A percentile compares a stretch with the other conserved stretches of the same genome.
Evolutionary conservation across 2,329 filamentous ascomycete genomes (phyloP).

Genomic region (Metarhizium brunneum): DNA sequence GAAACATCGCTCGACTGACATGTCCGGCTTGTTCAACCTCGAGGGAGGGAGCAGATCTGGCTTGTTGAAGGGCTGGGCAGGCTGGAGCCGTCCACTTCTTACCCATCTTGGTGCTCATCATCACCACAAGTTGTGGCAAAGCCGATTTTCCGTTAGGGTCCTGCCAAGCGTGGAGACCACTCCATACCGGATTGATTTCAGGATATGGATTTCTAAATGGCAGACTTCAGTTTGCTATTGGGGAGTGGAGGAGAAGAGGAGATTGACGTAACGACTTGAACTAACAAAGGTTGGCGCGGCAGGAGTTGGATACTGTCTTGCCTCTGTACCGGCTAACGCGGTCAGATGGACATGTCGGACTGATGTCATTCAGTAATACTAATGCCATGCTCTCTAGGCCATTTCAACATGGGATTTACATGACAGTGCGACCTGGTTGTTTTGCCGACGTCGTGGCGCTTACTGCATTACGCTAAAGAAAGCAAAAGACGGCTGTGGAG

Average conservation of each 20-base stretch:
- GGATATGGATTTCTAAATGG: not conserved
- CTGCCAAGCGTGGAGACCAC: not conserved
- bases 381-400: too few relatives aligned
- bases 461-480: not conserved
- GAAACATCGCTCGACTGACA: too few relatives aligned
- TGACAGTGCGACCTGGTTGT: too few relatives aligned
- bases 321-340: not conserved
- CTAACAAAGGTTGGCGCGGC: too few relatives aligned
- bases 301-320: not conserved
- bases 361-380: not conserved
- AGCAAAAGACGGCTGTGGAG: not conserved
- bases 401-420: too few relatives aligned
- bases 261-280: not conserved
- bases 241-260: too few relatives aligned
- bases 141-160: not conserved
- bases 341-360: not conserved
- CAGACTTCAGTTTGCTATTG: too few relatives aligned
- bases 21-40: too few relatives aligned
- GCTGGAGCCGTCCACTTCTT: too few relatives aligned
- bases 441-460: not conserved
- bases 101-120: not conserved
- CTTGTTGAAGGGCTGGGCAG: too few relatives aligned
- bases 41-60: too few relatives aligned
- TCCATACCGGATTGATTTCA: not conserved
- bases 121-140: not conserved